Evolutionary conservation across 768 basidiomycete genomes (phyloP).

Genomic region (Sistotremastrum suecicum): DNA sequence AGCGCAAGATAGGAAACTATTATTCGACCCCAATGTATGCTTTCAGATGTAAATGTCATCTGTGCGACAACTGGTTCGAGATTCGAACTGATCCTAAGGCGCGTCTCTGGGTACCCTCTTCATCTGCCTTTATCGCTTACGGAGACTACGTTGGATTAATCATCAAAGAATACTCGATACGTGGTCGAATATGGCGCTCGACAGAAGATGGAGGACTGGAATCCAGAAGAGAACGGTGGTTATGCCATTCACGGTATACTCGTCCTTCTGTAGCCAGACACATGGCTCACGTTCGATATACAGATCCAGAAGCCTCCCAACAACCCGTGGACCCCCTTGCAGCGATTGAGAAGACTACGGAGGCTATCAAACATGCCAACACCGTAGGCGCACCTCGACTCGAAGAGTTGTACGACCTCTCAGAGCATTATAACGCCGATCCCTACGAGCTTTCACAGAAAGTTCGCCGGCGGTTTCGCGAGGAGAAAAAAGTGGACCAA

Average conservation of each 20-base stretch:
- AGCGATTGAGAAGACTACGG: constrained; percentile 79
- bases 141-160: neutral
- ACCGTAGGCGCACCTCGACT: constrained; percentile 71
- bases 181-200: constrained; percentile 87
- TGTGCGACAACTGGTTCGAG: constrained; percentile 96
- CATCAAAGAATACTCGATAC: constrained; percentile 77
- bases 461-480: constrained; percentile 70
- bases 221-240: constrained; percentile 92
- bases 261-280: constrained; percentile 1
- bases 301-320: constrained; percentile 57
- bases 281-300: constrained; percentile 3
- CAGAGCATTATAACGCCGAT: constrained; percentile 71
- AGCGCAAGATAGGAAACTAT: constrained; percentile 92
- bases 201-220: constrained; percentile 92
- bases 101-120: constrained; percentile 6
- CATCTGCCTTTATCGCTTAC: neutral
- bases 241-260: constrained; percentile 68
- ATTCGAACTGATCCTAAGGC: constrained; percentile 97
- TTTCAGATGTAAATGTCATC: constrained; percentile 95
- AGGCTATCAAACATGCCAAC: constrained; percentile 54
- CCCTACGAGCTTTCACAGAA: constrained; percentile 71
- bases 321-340: constrained; percentile 71
- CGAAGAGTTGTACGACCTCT: constrained; percentile 61
- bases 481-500: constrained; percentile 70
- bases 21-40: constrained; percentile 89